These are phyloP conservation scores for Populus hybrid DNA, from an alignment of 441 rosid species.

Conservation along the genomic window DNA sequence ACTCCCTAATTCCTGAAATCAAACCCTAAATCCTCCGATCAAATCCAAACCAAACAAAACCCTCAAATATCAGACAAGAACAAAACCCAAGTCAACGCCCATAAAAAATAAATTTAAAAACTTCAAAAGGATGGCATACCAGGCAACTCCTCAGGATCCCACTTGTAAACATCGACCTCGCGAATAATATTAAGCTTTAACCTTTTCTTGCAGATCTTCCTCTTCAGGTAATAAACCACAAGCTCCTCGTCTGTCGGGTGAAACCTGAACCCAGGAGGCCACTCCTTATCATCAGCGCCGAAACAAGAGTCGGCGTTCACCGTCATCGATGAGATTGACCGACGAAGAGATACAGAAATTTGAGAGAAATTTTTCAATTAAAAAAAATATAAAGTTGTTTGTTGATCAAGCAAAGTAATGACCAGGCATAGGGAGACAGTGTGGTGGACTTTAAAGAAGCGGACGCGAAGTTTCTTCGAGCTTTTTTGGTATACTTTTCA, in stretches of 20 bases:
- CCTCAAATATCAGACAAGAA: neutral
- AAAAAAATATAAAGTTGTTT: neutral
- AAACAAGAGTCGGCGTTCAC: constrained; percentile 28
- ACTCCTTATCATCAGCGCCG: constrained; percentile 28
- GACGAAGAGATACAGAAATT: neutral
- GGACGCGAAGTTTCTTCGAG: constrained; percentile 2
- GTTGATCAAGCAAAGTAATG: constrained; percentile 12
- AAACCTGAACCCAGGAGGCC: constrained; percentile 93
- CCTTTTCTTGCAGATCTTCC: constrained; percentile 64
- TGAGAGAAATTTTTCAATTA: neutral
- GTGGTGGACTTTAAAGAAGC: neutral
- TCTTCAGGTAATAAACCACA: constrained; percentile 69
- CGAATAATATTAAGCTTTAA: constrained; percentile 56
- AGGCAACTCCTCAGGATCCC: constrained; percentile 34
- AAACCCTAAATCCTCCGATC: neutral
- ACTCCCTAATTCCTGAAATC: neutral
- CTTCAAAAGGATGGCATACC: constrained; percentile 32
- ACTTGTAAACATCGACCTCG: constrained; percentile 71
- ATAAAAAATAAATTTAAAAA: neutral
- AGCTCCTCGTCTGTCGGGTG: constrained; percentile 94
- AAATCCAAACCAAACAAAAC: neutral
- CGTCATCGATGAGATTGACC: constrained; percentile 22
- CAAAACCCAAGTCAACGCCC: constrained; percentile 17
- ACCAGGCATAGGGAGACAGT: neutral
- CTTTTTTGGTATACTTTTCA: neutral